Evolutionary conservation across 1,284 basidiomycete genomes (phyloP).

Genomic region (Trichosporon asahii): DNA sequence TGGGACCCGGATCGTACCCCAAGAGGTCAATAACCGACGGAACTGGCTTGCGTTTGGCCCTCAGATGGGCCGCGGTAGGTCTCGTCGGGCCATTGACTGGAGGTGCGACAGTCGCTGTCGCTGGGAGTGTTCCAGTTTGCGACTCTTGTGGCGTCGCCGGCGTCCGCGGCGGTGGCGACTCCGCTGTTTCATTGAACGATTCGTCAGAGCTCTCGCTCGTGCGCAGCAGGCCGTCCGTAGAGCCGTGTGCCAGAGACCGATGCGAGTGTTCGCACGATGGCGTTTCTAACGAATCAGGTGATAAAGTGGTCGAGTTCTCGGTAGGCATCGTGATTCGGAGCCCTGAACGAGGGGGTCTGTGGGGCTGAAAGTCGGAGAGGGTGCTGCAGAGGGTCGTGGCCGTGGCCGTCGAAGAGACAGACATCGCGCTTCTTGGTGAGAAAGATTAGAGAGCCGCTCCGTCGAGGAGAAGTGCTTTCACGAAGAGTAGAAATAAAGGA

Average conservation of each 20-base stretch:
- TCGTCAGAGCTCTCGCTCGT: not conserved
- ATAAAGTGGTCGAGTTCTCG: not conserved
- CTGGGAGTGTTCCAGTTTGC: not conserved
- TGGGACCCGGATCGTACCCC: not conserved
- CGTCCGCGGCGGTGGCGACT: not conserved
- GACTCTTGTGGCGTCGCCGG: not conserved
- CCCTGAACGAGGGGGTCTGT: constrained; percentile 6
- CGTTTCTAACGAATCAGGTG: not conserved
- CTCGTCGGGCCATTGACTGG: not conserved
- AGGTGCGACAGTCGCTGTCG: not conserved
- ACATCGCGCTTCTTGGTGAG: not conserved
- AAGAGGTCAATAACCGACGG: constrained; percentile 5
- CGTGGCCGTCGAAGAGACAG: constrained; percentile 2
- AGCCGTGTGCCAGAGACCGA: not conserved
- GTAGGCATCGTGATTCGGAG: constrained; percentile 3
- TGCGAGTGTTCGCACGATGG: not conserved
- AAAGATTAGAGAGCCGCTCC: not conserved
- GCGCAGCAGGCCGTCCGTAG: not conserved
- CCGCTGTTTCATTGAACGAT: not conserved
- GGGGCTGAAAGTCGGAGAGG: constrained; percentile 3
- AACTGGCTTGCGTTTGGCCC: not conserved
- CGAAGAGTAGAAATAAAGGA: not conserved
- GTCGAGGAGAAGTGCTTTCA: not conserved
- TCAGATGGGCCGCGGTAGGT: not conserved
- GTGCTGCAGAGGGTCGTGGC: not conserved